Conservation (phyloP, 106 monocot genomes). For the Phalaenopsis aphrodite region DNA sequence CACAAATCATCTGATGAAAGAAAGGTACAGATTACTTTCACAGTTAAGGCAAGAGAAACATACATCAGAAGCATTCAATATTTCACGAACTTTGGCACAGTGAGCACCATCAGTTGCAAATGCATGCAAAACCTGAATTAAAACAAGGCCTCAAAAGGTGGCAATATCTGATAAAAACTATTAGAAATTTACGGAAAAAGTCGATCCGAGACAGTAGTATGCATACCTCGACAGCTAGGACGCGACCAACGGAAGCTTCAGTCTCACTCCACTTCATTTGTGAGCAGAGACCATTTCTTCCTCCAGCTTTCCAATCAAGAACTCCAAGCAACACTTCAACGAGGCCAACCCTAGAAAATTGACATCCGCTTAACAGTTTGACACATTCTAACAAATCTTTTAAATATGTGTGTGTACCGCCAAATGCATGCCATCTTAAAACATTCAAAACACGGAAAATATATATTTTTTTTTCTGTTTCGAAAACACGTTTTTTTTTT, state of each 20-base stretch:
- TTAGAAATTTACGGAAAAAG: neutral
- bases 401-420: neutral
- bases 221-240: conserved; percentile 92
- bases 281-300: conserved; percentile 67
- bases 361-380: neutral
- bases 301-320: conserved; percentile 98
- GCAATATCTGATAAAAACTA: neutral
- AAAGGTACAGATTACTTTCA: neutral
- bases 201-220: neutral
- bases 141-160: neutral
- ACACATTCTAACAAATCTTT: neutral
- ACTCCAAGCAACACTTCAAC: conserved; percentile 88
- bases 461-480: too few relatives aligned
- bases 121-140: conserved; percentile 80
- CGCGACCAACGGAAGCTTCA: conserved; percentile 95
- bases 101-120: conserved; percentile 98
- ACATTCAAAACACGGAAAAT: neutral
- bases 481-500: too few relatives aligned
- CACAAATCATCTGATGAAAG: neutral
- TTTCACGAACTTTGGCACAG: conserved; percentile 84
- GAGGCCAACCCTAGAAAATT: conserved; percentile 76
- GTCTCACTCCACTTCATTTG: conserved; percentile 99
- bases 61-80: conserved; percentile 85
- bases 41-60: conserved; percentile 20
- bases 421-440: neutral